Base-by-base conservation (phyloP, 1,284 basidiomycete species). In the Hortiboletus rubellus region DNA sequence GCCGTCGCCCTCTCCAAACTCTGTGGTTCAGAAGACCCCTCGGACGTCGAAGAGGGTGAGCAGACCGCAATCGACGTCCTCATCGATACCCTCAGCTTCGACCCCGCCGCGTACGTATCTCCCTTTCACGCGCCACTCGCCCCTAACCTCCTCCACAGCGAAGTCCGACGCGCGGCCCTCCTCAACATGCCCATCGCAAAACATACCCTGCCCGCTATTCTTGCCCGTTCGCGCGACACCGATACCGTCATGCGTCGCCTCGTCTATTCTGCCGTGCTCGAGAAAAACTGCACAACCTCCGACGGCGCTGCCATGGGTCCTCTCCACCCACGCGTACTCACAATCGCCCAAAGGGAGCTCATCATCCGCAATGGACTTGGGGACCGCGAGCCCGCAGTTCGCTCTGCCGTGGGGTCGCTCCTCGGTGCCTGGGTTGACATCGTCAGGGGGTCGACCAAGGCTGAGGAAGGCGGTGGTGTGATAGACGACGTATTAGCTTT, bases 121-220 rank as follows among this genome's bases (percentile, higher is more conserved):
- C 15, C 50, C 27, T 12, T 42, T 27, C 38, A 17, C 38, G 22
- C 7, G 30, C 11, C 45, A 31, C 12, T 27, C 27, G 27, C 31
- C 44, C 38, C 54, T 10, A 41, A 52, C 51, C 42, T 46, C 33
- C 7, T 5, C 31, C 51, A 46, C 67, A 96, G 93, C 3, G 96
- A 98, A 66, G 96, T 97, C 9, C 92, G 96, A 14, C 86, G 94
- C 24, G 91, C 93, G 0, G 89, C 91, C 0, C 80, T 99, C 0
- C 79, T 94, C 60, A 91, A 94, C 64, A 78, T 96, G 1, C 88
- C 91, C 1, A 76, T 89, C 17, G 81, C 82, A 1, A 77, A 79
- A 2, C 70, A 74, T 0, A 89, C 88, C 0, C 76, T 97, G 1
- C 80, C 87, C 1, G 72, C 81, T 9, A 80, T 98, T 47, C 82